Conservation (phyloP, 169 alveolate species). For the Babesia ovis region DNA sequence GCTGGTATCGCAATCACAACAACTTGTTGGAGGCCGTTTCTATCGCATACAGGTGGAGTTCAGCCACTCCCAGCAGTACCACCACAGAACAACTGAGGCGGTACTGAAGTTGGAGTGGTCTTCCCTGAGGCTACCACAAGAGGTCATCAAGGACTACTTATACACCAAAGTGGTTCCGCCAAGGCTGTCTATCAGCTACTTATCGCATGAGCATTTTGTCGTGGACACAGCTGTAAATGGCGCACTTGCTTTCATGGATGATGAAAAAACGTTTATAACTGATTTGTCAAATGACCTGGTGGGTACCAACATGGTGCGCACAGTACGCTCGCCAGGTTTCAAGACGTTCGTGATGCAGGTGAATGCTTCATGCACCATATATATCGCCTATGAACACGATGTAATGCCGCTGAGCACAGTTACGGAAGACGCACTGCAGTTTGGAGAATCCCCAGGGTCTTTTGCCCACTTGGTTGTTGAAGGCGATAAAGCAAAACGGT, state of each 20-base stretch:
- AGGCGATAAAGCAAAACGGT: constrained; percentile 3
- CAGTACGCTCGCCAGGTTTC: constrained; percentile 47
- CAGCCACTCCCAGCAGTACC: constrained; percentile 83
- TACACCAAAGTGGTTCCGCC: constrained; percentile 51
- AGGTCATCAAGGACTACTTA: constrained; percentile 36
- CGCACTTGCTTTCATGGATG: constrained; percentile 63
- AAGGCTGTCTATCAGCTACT: constrained; percentile 65
- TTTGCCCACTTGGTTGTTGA: background rate
- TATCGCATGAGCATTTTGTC: constrained; percentile 70
- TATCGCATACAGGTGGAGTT: constrained; percentile 79
- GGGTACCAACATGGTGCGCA: constrained; percentile 67
- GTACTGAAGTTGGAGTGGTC: constrained; percentile 52
- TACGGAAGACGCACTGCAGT: constrained; percentile 20
- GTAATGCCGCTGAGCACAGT: constrained; percentile 19
- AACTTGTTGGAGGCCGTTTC: constrained; percentile 84
- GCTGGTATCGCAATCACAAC: constrained; percentile 76
- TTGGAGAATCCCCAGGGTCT: constrained; percentile 4
- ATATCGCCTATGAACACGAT: constrained; percentile 65
- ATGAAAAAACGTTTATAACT: constrained; percentile 52
- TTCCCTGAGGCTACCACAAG: constrained; percentile 17
- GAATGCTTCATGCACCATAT: constrained; percentile 69
- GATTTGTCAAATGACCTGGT: constrained; percentile 68
- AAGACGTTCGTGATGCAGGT: constrained; percentile 54
- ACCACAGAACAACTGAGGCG: constrained; percentile 65
- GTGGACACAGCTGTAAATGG: constrained; percentile 60